A percentile compares a stretch with the other conserved stretches of the same genome.
Conservation (phyloP, 2,329 filamentous ascomycete species). For the Colletotrichum cordylinicola region DNA sequence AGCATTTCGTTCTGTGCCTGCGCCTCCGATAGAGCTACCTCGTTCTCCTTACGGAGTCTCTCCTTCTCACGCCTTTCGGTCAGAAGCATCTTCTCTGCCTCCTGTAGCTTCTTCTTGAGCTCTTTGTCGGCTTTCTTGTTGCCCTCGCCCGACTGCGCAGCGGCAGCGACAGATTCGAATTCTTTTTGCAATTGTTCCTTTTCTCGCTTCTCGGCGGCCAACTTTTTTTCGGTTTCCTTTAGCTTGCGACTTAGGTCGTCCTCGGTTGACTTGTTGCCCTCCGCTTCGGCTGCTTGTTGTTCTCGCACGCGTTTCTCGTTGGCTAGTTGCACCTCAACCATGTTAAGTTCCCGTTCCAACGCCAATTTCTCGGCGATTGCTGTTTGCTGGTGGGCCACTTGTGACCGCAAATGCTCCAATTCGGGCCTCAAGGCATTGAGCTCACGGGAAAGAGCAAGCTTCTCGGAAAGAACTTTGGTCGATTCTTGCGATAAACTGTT, state of each 20-base stretch:
- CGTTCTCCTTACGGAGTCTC: slow-evolving; percentile 48
- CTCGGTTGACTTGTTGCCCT: slow-evolving; percentile 1
- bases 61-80: slow-evolving; percentile 52
- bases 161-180: slow-evolving; percentile 59
- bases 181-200: slow-evolving; percentile 24
- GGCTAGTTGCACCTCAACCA: slow-evolving; percentile 81
- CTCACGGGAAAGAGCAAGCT: slow-evolving; percentile 58
- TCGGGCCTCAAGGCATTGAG: slow-evolving; percentile 60
- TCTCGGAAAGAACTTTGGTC: slow-evolving; percentile 69
- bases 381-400: slow-evolving; percentile 66
- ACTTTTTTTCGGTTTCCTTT: slow-evolving; percentile 40
- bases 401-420: slow-evolving; percentile 60
- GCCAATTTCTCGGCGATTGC: slow-evolving; percentile 80
- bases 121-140: slow-evolving; percentile 50
- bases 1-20: slow-evolving; percentile 68
- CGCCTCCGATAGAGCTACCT: slow-evolving; percentile 64
- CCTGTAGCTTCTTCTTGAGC: slow-evolving; percentile 37
- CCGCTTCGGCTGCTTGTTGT: slow-evolving; percentile 1
- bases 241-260: slow-evolving; percentile 45
- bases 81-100: slow-evolving; percentile 39
- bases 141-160: slow-evolving; percentile 66
- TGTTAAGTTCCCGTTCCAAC: slow-evolving; percentile 78
- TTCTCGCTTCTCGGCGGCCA: slow-evolving; percentile 33
- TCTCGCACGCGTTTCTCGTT: slow-evolving; percentile 64
- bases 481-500: slow-evolving; percentile 72